Evolutionary conservation across 1,139 yeast species (phyloP).

Genomic region (Zygotorulaspora mrakii): DNA sequence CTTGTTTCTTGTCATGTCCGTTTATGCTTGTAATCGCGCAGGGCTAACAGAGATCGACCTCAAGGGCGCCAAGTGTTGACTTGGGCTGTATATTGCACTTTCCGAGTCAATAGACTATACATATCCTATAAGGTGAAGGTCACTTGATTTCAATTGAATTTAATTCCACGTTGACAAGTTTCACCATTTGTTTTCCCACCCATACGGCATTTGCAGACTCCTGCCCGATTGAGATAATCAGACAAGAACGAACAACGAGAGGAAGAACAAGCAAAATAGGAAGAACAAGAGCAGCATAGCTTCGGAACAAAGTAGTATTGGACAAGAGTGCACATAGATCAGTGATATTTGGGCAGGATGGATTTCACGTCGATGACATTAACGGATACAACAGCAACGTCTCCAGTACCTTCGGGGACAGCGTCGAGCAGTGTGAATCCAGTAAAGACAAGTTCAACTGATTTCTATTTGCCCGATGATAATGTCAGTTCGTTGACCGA

Average conservation of each 20-base stretch:
- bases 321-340: not conserved
- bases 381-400: conserved; percentile 15
- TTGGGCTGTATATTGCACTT: no score
- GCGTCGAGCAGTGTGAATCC: conserved; percentile 1
- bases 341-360: conserved; percentile 10
- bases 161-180: not conserved
- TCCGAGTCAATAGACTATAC: no score
- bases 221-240: not conserved
- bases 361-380: conserved; percentile 18
- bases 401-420: conserved; percentile 13
- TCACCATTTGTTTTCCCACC: not conserved
- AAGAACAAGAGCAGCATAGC: no score
- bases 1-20: no score
- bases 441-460: not conserved
- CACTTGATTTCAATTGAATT: not conserved
- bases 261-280: not conserved
- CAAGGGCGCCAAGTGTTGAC: no score
- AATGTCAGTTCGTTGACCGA: conserved; percentile 8
- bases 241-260: not conserved
- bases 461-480: conserved; percentile 2
- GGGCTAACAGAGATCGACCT: no score
- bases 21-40: no score
- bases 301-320: not conserved
- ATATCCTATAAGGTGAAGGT: no score
- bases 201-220: conserved; percentile 1